A percentile compares a stretch with the other conserved stretches of the same genome.
Evolutionary conservation across 2,329 filamentous ascomycete genomes (phyloP).

Genomic region (Xylariaceae sp.): DNA sequence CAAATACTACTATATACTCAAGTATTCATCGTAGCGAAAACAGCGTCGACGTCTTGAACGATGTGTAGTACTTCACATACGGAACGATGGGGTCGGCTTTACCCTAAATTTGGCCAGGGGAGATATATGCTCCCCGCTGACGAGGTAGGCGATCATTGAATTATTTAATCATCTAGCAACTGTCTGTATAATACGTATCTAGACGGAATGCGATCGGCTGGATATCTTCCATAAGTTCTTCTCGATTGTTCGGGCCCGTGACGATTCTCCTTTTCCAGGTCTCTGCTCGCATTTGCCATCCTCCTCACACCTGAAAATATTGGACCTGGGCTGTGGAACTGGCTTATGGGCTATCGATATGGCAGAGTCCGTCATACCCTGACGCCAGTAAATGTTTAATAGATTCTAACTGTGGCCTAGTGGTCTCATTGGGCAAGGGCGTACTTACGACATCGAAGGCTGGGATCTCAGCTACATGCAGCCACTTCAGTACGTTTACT

Average conservation of each 20-base stretch:
- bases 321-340: conserved; percentile 78
- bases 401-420: conserved; percentile 16
- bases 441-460: conserved; percentile 31
- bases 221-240: conserved; percentile 82
- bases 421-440: conserved; percentile 18
- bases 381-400: background rate
- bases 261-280: conserved; percentile 19
- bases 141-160: conserved; percentile 48
- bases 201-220: conserved; percentile 71
- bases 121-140: conserved; percentile 77
- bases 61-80: too few species aligned
- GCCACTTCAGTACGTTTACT: conserved; percentile 31
- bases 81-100: conserved; percentile 44
- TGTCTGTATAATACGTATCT: conserved; percentile 14
- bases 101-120: conserved; percentile 63
- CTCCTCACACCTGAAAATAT: conserved; percentile 40
- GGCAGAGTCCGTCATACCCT: conserved; percentile 59
- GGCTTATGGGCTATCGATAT: conserved; percentile 91
- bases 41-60: too few species aligned
- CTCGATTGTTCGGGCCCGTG: conserved; percentile 54
- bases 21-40: too few species aligned
- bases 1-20: too few species aligned
- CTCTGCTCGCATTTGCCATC: conserved; percentile 34
- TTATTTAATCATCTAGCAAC: background rate
- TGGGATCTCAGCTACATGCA: conserved; percentile 37